Evolutionary conservation across 2,329 filamentous ascomycete genomes (phyloP), one percentile per base, ranked within the genome.

Genomic region (Ampelomyces quisqualis): DNA sequence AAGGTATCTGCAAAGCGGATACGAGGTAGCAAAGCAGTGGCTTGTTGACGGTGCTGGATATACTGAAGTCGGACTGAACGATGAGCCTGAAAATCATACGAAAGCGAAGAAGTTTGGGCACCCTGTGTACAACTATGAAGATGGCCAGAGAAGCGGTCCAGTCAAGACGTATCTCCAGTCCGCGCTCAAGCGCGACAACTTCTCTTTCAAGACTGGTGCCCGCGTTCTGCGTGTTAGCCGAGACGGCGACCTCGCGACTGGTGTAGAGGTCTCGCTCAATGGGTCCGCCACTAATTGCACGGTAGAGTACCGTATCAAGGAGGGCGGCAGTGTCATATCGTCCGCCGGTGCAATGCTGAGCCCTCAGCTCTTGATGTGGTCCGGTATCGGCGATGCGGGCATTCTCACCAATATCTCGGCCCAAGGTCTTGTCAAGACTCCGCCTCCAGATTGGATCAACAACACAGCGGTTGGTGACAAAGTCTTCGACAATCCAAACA

Each of bases 401-500:
- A 41, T 43, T 23, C 41, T 61, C 63, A 10, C 51, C 1, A 55
- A 53, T n/a, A 60, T 74, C 14, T 60, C 67, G 4, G 33, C 51
- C 7, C 61, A 59, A 18, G 70, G 69, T 9, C 58, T 70, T 8
- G 57, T 74, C 4, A 59, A 60, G 2, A 41, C 60, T 4, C 36
- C 51, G 3, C 44, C 70, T 2, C 59, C 64, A 6, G 62, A 70
- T 15, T 79, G 76, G 76, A 70, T 80, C 43, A 71, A 74, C 55
- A 76, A 75, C 53, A 68, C 68, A 0, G 65, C 69, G 4, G 71
- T 80, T 3, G 77, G 77, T 29, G 62, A 70, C 10, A 72, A 72
- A 22, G 70, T 79, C 19, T 80, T 78, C 47, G 77, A 79, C 53
- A 80, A 79, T 51, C 76, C 77, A 4, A 78, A 79, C 46, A 79